phyloP scores from a whole-genome alignment of 2,329 filamentous ascomycete species.

The Lasiodiplodia sp. region DNA sequence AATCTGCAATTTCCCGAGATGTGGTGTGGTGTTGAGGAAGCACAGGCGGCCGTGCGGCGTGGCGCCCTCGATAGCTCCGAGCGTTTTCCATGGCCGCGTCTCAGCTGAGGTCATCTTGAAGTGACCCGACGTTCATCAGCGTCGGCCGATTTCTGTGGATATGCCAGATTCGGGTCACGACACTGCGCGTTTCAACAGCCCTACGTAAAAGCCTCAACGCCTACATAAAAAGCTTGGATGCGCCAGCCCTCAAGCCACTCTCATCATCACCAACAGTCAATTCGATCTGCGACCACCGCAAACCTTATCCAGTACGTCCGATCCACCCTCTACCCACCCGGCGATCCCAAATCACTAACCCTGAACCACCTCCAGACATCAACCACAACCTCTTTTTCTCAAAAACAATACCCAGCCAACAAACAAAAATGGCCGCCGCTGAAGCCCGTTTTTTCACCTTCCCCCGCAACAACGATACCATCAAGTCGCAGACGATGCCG shows the following conservation, averaged over 20 bases:
- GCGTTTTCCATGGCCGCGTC: neutral
- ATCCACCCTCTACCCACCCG: neutral
- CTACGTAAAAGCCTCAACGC: neutral
- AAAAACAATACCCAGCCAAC: neutral
- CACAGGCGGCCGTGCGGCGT: conserved; percentile 1
- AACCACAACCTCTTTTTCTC: neutral
- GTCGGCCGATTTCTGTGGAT: conserved; percentile 15
- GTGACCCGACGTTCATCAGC: conserved; percentile 6
- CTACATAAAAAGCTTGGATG: neutral
- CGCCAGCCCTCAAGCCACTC: neutral
- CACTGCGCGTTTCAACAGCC: neutral
- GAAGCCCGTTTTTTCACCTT: conserved; percentile 1
- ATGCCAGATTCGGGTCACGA: conserved; percentile 18
- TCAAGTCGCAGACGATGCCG: conserved; percentile 9
- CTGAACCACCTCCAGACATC: neutral
- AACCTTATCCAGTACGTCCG: neutral
- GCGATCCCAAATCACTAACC: neutral
- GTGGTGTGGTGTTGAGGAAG: neutral
- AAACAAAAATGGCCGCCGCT: neutral
- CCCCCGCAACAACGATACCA: neutral
- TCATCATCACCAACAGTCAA: conserved; percentile 5
- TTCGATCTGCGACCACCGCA: neutral
- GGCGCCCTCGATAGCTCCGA: neutral
- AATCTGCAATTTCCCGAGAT: neutral
- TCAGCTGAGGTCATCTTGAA: conserved; percentile 11